Percentiles rank a stretch among this genome's conserved stretches.
phyloP scores from a whole-genome alignment of 192 early-diverging fungal species.

The Hyaloraphidium curvatum region DNA sequence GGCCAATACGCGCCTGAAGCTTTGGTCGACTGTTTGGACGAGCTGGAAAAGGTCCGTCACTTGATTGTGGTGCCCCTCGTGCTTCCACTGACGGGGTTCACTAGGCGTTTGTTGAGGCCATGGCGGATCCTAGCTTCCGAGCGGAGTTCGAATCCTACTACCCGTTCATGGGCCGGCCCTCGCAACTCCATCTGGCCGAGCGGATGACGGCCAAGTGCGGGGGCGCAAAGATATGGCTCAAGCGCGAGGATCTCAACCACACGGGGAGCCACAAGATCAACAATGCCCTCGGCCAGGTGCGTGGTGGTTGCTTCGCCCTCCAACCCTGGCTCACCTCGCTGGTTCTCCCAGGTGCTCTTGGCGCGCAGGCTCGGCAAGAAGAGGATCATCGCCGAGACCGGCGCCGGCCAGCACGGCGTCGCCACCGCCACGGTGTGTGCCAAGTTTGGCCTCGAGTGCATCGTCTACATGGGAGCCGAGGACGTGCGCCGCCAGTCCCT shows the following conservation, averaged over 20 bases:
- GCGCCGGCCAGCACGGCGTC: constrained; percentile 96
- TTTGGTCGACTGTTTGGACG: constrained; percentile 80
- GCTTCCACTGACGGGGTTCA: background rate
- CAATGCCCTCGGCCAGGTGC: constrained; percentile 84
- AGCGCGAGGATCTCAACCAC: constrained; percentile 97
- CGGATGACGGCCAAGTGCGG: constrained; percentile 54
- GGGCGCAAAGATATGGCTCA: constrained; percentile 91
- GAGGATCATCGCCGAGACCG: constrained; percentile 96
- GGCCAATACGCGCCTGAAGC: constrained; percentile 96
- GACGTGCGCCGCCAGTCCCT: constrained; percentile 82
- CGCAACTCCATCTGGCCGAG: constrained; percentile 69
- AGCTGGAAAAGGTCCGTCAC: constrained; percentile 46
- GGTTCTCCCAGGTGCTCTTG: too few species aligned
- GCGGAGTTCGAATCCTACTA: constrained; percentile 78
- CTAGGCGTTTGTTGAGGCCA: constrained; percentile 53
- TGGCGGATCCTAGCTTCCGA: constrained; percentile 79
- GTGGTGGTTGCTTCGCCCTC: too few species aligned
- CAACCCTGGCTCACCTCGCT: too few species aligned
- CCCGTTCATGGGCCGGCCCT: constrained; percentile 80
- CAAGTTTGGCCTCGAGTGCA: constrained; percentile 90
- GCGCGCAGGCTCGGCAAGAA: constrained; percentile 90
- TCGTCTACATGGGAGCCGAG: constrained; percentile 95
- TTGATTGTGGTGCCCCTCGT: background rate
- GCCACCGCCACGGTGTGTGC: constrained; percentile 96
- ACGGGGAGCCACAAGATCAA: constrained; percentile 99